Evolutionary conservation across 257 asterid genomes (phyloP), one percentile per base, ranked within the genome.

Genomic region (Solanum piurae): DNA sequence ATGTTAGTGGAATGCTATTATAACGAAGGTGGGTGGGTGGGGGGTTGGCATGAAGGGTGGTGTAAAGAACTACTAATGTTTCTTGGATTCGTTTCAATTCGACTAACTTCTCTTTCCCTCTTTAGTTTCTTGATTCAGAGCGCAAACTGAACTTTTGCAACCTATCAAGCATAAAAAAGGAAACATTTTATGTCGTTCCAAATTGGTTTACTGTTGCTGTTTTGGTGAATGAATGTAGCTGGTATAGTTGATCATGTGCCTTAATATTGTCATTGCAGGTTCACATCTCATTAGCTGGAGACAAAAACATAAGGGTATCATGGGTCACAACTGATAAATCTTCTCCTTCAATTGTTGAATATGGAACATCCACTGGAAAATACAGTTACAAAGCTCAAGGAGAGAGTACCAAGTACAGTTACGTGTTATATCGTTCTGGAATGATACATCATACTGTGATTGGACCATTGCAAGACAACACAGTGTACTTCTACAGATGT

Each of bases 211-310:
- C 68, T 44, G 27, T n/a, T n/a, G 37, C 44, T 52, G 3, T 77
- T 23, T 79, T 58, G 31, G 52, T 38, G 44, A 36, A 34, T 16
- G 11, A 38, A 34, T 38, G 80, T 36, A 16, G 42, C 69, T 62
- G 37, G 77, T 36, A 9, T 80, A 42, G 34, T 62, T 82, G 23
- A 69, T 87, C 85, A 73, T 33, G 23, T 69, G 38, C 58, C 40
- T 71, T 21, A 6, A 27, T 21, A 87, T 75, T 55, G 60, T 62
- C 58, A 31, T 71, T 86, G 88, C 89, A 97, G 99, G 99, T 97
- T 83, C 99, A 97, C 93, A 93, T 94, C 90, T 96, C 99, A 87
- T 93, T 97, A 88, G 99, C 99, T 29, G 98, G 99, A 62, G 93
- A 87, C 69, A 92, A 92, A 29, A 96, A 93, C 88, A 93, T 95